Evolutionary conservation across 345 rosid species (phyloP), one percentile per base, ranked within the genome.

Genomic region (Camelina neglecta): DNA sequence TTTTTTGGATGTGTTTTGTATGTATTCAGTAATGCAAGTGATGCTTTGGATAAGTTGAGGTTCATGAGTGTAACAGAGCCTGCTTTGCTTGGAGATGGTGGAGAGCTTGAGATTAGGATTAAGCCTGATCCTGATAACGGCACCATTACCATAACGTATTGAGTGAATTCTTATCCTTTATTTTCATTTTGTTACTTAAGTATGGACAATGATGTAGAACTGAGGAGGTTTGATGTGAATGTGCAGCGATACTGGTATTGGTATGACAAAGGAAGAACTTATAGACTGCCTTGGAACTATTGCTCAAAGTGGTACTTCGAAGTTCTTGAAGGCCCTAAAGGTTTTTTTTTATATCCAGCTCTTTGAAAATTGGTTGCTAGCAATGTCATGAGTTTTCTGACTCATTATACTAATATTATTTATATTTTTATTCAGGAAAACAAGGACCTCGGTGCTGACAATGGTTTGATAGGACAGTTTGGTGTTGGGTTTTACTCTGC

Each of bases 401-500:
- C 57, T 20, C 77, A 70, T 35, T 39, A 41, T 50, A 12, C 8
- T 51, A 5, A 5, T 13, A 2, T 33, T 13, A 2, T 33, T 48
- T 16, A 15, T 75, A 16, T 57, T 11, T 26, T 4, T 59, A 11
- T 77, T 63, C 70, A 95, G 99, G 99, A 95, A 79, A 95, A 90
- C 81, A 78, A 90, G 73, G 97, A 95, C 65, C 77, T 83, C n/a
- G 97, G 99, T 18, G 87, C 88, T 11, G 99, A 95, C 83, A 95
- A 86, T 26, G 75, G 90, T 60, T 80, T 95, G 87, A 95, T 95
- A 10, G 99, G 99, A 31, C 99, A 95, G 79, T 95, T 95, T 83
- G 99, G 97, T 85, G 99, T 95, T 82, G 99, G 99, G 18, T 95
- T 95, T 82, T 92, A 95, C 84, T 92, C 99, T 65, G 93, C 99